phyloP scores from a whole-genome alignment of 2,329 filamentous ascomycete genomes.

The Paracamarosporium sp. region DNA sequence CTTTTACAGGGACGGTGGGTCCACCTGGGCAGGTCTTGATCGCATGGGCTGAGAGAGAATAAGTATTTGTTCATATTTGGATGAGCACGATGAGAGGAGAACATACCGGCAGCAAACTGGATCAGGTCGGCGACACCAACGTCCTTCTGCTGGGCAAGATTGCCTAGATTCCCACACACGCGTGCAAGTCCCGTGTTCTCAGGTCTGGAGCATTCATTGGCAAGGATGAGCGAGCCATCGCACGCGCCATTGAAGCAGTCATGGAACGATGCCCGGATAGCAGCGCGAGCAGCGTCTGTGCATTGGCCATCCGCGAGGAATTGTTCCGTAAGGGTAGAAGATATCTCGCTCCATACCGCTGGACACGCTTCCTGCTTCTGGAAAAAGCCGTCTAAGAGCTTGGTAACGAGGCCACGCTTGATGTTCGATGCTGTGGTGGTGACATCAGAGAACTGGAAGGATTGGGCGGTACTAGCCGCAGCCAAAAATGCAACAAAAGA shows the following conservation, averaged over 20 bases:
- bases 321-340: constrained; percentile 37
- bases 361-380: constrained; percentile 26
- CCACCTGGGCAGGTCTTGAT: constrained; percentile 46
- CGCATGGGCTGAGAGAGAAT: constrained; percentile 33
- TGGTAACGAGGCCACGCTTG: constrained; percentile 22
- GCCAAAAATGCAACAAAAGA: constrained; percentile 32
- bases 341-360: constrained; percentile 41
- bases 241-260: constrained; percentile 47
- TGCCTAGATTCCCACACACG: constrained; percentile 49
- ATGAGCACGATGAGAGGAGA: neutral
- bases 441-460: constrained; percentile 29
- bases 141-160: constrained; percentile 49
- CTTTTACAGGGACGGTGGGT: constrained; percentile 38
- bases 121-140: constrained; percentile 45
- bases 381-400: constrained; percentile 7
- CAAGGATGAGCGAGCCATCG: constrained; percentile 45
- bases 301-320: constrained; percentile 43
- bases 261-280: constrained; percentile 44
- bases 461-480: constrained; percentile 32
- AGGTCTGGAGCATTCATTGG: constrained; percentile 40
- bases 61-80: neutral
- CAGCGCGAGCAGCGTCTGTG: constrained; percentile 43
- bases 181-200: constrained; percentile 54
- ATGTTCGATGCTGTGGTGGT: constrained; percentile 17
- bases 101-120: constrained; percentile 42